Evolutionary conservation across 352 stramenopile species (phyloP).

Genomic region (Phytophthora brassicae): DNA sequence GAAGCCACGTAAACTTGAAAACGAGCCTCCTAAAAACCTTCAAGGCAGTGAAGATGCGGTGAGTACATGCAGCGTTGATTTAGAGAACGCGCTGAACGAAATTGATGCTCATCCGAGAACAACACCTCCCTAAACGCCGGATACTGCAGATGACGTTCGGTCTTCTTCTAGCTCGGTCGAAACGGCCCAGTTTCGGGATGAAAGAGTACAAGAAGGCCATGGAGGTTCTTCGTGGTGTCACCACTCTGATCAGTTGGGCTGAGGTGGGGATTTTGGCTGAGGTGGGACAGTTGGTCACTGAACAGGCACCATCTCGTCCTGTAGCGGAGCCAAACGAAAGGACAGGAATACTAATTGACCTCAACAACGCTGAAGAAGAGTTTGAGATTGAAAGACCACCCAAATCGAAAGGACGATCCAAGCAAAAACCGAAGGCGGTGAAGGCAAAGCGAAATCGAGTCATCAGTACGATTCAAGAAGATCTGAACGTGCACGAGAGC

Average conservation of each 20-base stretch:
- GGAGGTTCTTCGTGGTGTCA: too few species aligned
- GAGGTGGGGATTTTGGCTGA: neutral
- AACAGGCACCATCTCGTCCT: neutral
- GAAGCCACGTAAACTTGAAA: too few species aligned
- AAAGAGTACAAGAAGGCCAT: too few species aligned
- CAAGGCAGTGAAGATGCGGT: neutral
- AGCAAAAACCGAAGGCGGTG: conserved; percentile 4
- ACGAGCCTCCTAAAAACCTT: neutral
- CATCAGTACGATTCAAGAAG: conserved; percentile 6
- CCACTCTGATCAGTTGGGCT: too few species aligned
- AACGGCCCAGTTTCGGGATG: too few species aligned
- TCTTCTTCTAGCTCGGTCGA: too few species aligned
- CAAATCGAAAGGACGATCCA: neutral
- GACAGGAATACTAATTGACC: neutral
- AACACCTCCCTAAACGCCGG: too few species aligned
- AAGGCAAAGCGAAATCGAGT: conserved; percentile 13
- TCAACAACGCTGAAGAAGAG: neutral
- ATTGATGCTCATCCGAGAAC: too few species aligned
- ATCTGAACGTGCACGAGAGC: neutral
- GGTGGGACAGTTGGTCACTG: neutral
- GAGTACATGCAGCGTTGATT: too few species aligned
- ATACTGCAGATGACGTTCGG: too few species aligned
- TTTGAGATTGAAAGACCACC: conserved; percentile 6
- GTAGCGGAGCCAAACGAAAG: neutral
- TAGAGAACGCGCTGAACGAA: too few species aligned